A percentile compares a stretch with the other conserved stretches of the same genome.
Conservation (phyloP, 176 grass and related monocot genomes). For the Triticum urartu region DNA sequence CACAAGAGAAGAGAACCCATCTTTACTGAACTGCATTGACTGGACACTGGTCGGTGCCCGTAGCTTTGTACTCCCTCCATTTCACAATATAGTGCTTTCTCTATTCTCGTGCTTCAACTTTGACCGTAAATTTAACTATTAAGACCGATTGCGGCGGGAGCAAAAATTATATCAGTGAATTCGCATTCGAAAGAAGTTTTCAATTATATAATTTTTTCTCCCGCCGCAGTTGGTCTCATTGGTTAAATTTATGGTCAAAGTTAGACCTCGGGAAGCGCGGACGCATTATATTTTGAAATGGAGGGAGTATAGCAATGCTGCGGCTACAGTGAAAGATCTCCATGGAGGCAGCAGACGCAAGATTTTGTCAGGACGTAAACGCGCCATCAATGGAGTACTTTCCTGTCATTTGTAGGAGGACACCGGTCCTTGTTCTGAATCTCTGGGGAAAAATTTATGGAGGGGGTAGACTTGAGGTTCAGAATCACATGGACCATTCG, state of each 20-base stretch:
- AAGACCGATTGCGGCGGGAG: too few relatives aligned
- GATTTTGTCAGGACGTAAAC: constrained; percentile 17
- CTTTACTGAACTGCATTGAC: constrained; percentile 6
- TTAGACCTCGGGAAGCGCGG: too few relatives aligned
- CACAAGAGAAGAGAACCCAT: not conserved
- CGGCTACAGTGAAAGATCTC: constrained; percentile 17
- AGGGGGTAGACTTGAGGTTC: not conserved
- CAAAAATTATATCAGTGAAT: too few relatives aligned
- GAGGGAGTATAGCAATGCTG: not conserved
- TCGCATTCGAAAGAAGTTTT: too few relatives aligned
- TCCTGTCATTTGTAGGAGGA: not conserved
- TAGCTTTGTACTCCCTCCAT: not conserved
- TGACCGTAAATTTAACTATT: too few relatives aligned
- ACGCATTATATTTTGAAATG: too few relatives aligned
- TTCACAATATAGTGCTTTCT: too few relatives aligned
- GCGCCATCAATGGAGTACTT: constrained; percentile 27
- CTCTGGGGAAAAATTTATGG: not conserved
- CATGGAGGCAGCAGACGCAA: constrained; percentile 18
- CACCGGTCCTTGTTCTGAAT: not conserved
- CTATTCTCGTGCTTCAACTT: too few relatives aligned
- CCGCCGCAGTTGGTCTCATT: too few relatives aligned
- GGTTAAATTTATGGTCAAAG: too few relatives aligned
- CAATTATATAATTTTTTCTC: too few relatives aligned
- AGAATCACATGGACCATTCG: not conserved
- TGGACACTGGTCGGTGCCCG: not conserved